Conservation (phyloP, 805 yeast species). For the Candida sanyiensis region DNA sequence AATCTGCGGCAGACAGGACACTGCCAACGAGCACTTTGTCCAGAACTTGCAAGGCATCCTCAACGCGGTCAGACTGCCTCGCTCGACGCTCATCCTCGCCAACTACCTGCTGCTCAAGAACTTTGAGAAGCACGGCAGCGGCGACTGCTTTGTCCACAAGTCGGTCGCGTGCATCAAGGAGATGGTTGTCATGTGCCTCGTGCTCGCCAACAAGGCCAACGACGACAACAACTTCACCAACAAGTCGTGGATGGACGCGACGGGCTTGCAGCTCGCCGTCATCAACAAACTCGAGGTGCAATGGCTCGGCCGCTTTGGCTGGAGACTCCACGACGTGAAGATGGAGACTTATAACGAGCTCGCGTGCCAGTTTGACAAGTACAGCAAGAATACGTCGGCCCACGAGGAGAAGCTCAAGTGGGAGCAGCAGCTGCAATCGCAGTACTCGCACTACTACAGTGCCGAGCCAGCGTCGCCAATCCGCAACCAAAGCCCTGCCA, state of each 20-base stretch:
- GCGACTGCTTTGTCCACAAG: conserved; percentile 28
- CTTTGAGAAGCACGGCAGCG: conserved; percentile 30
- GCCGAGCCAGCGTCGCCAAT: conserved; percentile 22
- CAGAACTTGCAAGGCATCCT: conserved; percentile 61
- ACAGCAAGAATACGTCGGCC: conserved; percentile 19
- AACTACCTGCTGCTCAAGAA: conserved; percentile 73
- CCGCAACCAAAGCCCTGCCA: neutral
- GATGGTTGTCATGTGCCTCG: conserved; percentile 60
- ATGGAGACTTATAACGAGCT: conserved; percentile 24
- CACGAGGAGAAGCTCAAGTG: conserved; percentile 19
- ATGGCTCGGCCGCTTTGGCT: conserved; percentile 59
- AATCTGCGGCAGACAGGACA: conserved; percentile 47
- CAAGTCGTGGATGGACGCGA: conserved; percentile 94
- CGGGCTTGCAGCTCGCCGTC: conserved; percentile 59
- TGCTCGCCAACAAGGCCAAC: conserved; percentile 87
- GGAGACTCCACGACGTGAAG: conserved; percentile 45
- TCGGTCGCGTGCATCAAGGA: conserved; percentile 39
- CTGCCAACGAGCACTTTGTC: conserved; percentile 42
- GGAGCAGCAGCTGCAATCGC: conserved; percentile 10
- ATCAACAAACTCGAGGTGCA: conserved; percentile 64
- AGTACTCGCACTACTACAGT: conserved; percentile 5
- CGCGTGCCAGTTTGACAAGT: conserved; percentile 20
- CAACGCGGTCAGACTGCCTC: conserved; percentile 83
- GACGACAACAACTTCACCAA: conserved; percentile 96
- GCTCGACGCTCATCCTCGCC: conserved; percentile 72